Conservation (phyloP, 805 yeast species). For the Hanseniaspora lachancei region DNA sequence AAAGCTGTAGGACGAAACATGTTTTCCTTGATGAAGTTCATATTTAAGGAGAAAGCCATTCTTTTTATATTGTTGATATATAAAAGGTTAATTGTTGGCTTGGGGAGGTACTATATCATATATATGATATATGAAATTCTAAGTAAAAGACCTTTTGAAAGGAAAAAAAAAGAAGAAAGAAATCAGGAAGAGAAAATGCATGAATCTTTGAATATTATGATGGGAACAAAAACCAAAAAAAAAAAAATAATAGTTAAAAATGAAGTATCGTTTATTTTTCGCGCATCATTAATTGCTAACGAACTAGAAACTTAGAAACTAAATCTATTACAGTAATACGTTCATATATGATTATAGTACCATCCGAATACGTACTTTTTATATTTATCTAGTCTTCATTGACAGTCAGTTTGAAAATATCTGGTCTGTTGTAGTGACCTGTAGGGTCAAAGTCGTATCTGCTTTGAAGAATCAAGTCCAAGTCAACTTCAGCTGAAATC, state of each 20-base stretch:
- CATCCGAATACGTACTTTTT: neutral
- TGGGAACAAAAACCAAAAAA: too few species aligned
- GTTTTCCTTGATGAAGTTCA: neutral
- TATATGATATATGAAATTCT: too few species aligned
- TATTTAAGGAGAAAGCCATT: neutral
- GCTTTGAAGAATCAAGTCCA: constrained; percentile 29
- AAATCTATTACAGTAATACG: too few species aligned
- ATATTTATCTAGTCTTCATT: constrained; percentile 23
- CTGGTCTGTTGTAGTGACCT: constrained; percentile 36
- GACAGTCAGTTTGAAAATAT: constrained; percentile 32
- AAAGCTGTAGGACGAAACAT: constrained; percentile 10
- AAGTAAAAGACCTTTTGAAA: too few species aligned
- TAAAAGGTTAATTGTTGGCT: neutral
- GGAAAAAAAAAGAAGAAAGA: too few species aligned
- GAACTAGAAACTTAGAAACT: too few species aligned
- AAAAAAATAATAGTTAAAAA: too few species aligned
- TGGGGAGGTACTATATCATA: neutral
- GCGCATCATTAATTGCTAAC: too few species aligned
- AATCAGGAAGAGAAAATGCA: too few species aligned
- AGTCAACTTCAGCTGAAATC: constrained; percentile 31
- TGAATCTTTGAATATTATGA: too few species aligned
- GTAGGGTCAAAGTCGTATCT: constrained; percentile 32
- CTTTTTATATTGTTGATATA: neutral
- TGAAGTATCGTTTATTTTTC: too few species aligned
- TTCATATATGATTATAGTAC: neutral